These are phyloP conservation scores for Fusarium continuum DNA, from an alignment of 2,329 filamentous ascomycete species.

Conservation along the genomic window DNA sequence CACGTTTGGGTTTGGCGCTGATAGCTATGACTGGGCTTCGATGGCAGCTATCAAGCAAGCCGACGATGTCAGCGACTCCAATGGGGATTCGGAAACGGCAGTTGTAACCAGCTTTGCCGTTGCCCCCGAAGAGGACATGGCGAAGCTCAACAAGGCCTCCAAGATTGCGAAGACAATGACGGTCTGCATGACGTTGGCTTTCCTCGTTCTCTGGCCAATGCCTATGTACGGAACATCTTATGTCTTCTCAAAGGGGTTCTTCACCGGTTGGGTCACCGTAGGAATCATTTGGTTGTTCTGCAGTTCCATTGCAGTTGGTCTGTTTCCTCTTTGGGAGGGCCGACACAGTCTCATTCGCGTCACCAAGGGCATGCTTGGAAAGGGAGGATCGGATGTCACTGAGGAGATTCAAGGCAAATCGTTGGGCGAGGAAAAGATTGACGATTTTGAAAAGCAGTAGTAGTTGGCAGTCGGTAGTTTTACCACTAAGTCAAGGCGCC, in stretches of 20 bases:
- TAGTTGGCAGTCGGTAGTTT: not conserved
- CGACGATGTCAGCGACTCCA: constrained; percentile 78
- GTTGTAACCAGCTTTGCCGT: constrained; percentile 15
- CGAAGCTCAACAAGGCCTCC: constrained; percentile 62
- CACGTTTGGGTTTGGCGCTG: constrained; percentile 66
- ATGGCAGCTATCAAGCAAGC: constrained; percentile 83
- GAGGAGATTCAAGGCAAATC: constrained; percentile 18
- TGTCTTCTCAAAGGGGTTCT: constrained; percentile 68
- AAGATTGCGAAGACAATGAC: constrained; percentile 55
- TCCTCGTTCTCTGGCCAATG: constrained; percentile 90
- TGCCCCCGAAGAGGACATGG: constrained; percentile 53
- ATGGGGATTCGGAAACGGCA: constrained; percentile 46
- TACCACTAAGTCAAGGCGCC: not conserved
- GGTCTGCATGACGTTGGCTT: constrained; percentile 64
- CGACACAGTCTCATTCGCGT: constrained; percentile 49
- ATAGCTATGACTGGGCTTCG: constrained; percentile 86
- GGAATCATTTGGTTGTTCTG: constrained; percentile 79
- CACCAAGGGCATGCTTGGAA: constrained; percentile 30
- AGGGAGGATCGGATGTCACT: not conserved
- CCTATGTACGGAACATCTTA: constrained; percentile 87
- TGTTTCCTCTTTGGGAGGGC: constrained; percentile 86
- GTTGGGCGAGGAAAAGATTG: constrained; percentile 14
- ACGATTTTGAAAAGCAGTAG: constrained; percentile 24
- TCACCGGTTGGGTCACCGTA: constrained; percentile 77
- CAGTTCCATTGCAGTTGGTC: constrained; percentile 74